Evolutionary conservation across 208 protist genomes (phyloP).

Genomic region (Zelonia costaricensis): DNA sequence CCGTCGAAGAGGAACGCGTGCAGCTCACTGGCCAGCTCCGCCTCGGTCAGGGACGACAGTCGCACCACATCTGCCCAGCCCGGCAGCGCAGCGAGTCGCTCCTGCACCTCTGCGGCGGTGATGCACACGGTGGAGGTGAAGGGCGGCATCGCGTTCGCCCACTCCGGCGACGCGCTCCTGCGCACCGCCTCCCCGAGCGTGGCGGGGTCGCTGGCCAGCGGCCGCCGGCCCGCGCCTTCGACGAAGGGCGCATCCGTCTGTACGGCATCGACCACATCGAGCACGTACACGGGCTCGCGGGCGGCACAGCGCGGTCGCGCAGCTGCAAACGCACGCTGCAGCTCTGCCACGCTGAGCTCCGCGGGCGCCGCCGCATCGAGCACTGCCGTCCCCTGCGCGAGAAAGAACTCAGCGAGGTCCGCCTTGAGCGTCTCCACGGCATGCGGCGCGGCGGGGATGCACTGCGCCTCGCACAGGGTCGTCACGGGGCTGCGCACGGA

Average conservation of each 20-base stretch:
- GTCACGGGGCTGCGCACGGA: conserved; percentile 80
- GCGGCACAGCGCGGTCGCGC: background rate
- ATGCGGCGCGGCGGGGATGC: background rate
- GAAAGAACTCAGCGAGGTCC: conserved; percentile 44
- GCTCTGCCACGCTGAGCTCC: conserved; percentile 16
- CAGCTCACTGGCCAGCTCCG: conserved; percentile 27
- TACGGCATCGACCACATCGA: conserved; percentile 16
- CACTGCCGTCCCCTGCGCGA: conserved; percentile 30
- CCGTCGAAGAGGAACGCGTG: conserved; percentile 17
- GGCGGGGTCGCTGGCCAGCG: conserved; percentile 20
- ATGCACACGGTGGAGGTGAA: conserved; percentile 56
- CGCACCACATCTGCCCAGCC: conserved; percentile 16
- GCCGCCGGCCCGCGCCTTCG: conserved; percentile 44
- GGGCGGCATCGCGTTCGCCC: conserved; percentile 68
- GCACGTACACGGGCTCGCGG: background rate
- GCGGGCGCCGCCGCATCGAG: conserved; percentile 33
- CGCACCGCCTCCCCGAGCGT: conserved; percentile 47
- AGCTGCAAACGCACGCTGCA: background rate
- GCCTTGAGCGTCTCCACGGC: conserved; percentile 24
- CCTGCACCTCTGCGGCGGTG: conserved; percentile 2
- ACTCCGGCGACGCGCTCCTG: conserved; percentile 35
- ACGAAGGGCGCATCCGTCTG: conserved; percentile 38
- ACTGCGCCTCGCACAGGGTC: conserved; percentile 39
- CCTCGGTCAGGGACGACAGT: conserved; percentile 6
- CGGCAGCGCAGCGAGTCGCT: background rate